Base-by-base conservation (phyloP, 2,329 filamentous ascomycete genomes). In the Penicillium nordicum region DNA sequence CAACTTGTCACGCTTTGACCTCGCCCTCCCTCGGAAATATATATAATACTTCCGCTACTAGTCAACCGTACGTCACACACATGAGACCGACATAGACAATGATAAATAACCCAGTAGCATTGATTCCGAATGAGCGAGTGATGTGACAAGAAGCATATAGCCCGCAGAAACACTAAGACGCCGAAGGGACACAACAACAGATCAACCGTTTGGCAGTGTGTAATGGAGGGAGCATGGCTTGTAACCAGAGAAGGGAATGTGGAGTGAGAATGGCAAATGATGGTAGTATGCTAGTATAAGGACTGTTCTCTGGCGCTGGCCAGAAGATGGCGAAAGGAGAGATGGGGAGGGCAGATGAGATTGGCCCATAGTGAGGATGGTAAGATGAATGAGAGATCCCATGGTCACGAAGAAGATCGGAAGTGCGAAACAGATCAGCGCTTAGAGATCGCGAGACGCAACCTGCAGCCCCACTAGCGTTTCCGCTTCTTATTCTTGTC, bases 401-500 rank as follows among this genome's bases (percentile, higher is more conserved):
- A 46, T 51, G 34, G 36, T 36, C 41, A 52, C 34, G 29, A 14
- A 50, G 30, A 36, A 55, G 41, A 25, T 30, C 42, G 37, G 18
- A 53, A 36, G 30, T 56, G 45, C 42, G 55, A 49, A 45, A 40
- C 38, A 40, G 25, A 47, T 32, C 37, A 23, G 38, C 52, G 27
- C 23, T 43, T 25, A 58, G 52, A 48, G 30, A 37, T 21, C 37
- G 57, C 48, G 47, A 16, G 50, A n/a, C 43, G 43, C 47, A 51
- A 34, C 34, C 23, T 12, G 43, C 30, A 32, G 40, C 25, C 38
- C 21, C 48, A 61, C 63, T 72, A 87, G 69, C 85, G 80, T 79
- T 89, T 89, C 69, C 86, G 81, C 77, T 88, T 88, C 80, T 88
- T 88, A 70, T 78, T 84, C 77, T 87, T 87, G 63, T 86, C 84